These are phyloP conservation scores for Malus orientalis DNA, from an alignment of 306 rosid genomes.

Conservation along the genomic window DNA sequence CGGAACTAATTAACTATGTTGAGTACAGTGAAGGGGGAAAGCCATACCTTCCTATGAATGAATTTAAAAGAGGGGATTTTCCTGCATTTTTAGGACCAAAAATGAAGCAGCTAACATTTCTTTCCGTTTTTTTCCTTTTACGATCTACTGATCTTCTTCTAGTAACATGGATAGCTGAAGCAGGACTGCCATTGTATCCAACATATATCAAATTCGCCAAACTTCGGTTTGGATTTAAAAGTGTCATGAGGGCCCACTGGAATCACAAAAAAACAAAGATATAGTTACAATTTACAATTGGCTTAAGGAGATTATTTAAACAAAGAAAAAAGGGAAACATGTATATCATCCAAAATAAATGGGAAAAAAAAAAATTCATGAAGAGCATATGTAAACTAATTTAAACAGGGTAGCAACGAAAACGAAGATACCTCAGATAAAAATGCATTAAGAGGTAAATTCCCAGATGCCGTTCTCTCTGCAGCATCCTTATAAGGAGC, in stretches of 20 bases:
- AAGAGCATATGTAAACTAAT: not conserved
- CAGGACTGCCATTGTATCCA: constrained; percentile 80
- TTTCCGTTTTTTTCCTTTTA: constrained; percentile 60
- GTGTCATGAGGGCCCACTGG: constrained; percentile 96
- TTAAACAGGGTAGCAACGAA: not conserved
- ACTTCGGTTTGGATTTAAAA: constrained; percentile 59
- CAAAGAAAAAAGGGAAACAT: not conserved
- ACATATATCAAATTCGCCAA: constrained; percentile 77
- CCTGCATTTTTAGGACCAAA: constrained; percentile 83
- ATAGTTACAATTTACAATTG: not conserved
- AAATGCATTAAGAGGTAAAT: constrained; percentile 68
- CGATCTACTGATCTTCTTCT: constrained; percentile 63
- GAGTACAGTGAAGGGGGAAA: constrained; percentile 16
- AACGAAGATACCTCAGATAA: constrained; percentile 49
- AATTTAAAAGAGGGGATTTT: constrained; percentile 76
- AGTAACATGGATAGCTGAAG: constrained; percentile 68
- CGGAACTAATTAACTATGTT: constrained; percentile 1
- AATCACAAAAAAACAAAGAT: constrained; percentile 8
- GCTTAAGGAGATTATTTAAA: not conserved
- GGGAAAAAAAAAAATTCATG: not conserved
- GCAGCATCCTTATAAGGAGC: constrained; percentile 59
- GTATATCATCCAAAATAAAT: not conserved
- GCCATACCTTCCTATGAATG: constrained; percentile 71
- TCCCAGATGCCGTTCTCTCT: constrained; percentile 59
- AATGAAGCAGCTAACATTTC: constrained; percentile 86